phyloP scores from a whole-genome alignment of 257 asterid genomes.

The Ilex asprella region DNA sequence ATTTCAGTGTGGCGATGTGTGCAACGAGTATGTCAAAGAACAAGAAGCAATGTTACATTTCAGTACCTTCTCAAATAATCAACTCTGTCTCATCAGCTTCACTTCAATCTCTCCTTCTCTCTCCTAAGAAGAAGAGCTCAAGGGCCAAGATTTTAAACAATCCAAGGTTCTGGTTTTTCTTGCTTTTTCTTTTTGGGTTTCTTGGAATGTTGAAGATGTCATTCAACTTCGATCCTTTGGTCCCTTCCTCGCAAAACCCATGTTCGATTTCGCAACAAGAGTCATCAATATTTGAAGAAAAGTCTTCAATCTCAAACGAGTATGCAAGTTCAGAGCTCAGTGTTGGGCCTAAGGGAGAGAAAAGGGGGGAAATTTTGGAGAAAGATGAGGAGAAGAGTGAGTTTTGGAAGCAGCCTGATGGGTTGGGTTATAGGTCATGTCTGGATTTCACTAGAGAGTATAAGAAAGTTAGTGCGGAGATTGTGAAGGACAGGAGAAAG shows the following conservation, averaged over 20 bases:
- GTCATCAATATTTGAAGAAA: slow-evolving; percentile 8
- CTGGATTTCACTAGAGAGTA: slow-evolving; percentile 58
- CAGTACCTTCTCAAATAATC: slow-evolving; percentile 83
- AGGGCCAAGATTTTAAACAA: slow-evolving; percentile 36
- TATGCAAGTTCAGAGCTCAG: slow-evolving; percentile 12
- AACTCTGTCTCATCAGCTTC: slow-evolving; percentile 67
- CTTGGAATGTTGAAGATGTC: slow-evolving; percentile 49
- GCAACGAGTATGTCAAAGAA: slow-evolving; percentile 80
- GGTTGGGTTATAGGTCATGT: slow-evolving; percentile 82
- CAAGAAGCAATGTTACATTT: slow-evolving; percentile 58
- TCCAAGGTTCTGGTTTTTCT: slow-evolving; percentile 50
- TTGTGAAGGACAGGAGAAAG: slow-evolving; percentile 59
- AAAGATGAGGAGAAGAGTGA: slow-evolving; percentile 19
- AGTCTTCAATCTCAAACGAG: slow-evolving; percentile 21
- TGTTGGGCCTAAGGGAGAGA: slow-evolving; percentile 2
- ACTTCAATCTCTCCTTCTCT: slow-evolving; percentile 57
- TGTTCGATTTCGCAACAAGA: slow-evolving; percentile 29
- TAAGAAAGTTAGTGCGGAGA: slow-evolving; percentile 27
- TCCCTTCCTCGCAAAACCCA: slow-evolving; percentile 49
- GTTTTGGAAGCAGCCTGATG: slow-evolving; percentile 94
- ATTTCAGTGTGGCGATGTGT: slow-evolving; percentile 7
- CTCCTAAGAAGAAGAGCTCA: slow-evolving; percentile 48
- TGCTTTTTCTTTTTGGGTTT: slow-evolving; percentile 36
- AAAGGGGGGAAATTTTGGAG: not conserved
- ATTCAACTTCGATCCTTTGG: slow-evolving; percentile 39